phyloP scores from a whole-genome alignment of 768 basidiomycete genomes.

The Auriscalpium vulgare region DNA sequence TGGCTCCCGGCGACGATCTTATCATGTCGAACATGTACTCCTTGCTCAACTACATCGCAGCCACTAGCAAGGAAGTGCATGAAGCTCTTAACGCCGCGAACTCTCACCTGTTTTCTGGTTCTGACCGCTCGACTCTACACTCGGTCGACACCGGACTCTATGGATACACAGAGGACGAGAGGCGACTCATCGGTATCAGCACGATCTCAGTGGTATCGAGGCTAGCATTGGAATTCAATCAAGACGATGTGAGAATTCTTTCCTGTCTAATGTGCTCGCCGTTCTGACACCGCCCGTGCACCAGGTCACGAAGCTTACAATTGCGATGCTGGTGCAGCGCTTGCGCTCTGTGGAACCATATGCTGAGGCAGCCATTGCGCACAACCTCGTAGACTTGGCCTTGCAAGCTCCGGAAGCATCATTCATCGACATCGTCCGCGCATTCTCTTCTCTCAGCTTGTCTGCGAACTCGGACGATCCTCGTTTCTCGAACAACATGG shows the following conservation, averaged over 20 bases:
- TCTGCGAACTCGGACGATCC: constrained; percentile 87
- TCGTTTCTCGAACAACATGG: constrained; percentile 85
- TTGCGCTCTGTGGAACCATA: constrained; percentile 78
- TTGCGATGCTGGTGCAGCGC: constrained; percentile 89
- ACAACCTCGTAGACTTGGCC: constrained; percentile 86
- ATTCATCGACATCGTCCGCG: constrained; percentile 76
- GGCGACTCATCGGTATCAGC: constrained; percentile 76
- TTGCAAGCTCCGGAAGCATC: constrained; percentile 67
- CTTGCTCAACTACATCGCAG: constrained; percentile 84
- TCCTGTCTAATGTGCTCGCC: background rate
- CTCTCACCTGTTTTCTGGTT: constrained; percentile 11
- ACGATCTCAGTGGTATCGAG: constrained; percentile 88
- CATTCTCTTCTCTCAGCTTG: constrained; percentile 79
- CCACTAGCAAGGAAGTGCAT: constrained; percentile 69
- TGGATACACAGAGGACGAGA: constrained; percentile 76
- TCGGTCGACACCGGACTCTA: constrained; percentile 57
- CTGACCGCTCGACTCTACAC: constrained; percentile 44
- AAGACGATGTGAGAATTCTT: constrained; percentile 56
- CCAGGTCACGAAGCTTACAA: constrained; percentile 77
- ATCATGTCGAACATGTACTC: constrained; percentile 97
- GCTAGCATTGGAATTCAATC: constrained; percentile 78
- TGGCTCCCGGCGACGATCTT: constrained; percentile 81
- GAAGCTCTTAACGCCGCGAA: constrained; percentile 41
- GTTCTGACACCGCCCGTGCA: background rate
- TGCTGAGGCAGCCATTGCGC: constrained; percentile 86